Evolutionary conservation across 352 stramenopile genomes (phyloP).

Genomic region (Phytophthora podocarpi): DNA sequence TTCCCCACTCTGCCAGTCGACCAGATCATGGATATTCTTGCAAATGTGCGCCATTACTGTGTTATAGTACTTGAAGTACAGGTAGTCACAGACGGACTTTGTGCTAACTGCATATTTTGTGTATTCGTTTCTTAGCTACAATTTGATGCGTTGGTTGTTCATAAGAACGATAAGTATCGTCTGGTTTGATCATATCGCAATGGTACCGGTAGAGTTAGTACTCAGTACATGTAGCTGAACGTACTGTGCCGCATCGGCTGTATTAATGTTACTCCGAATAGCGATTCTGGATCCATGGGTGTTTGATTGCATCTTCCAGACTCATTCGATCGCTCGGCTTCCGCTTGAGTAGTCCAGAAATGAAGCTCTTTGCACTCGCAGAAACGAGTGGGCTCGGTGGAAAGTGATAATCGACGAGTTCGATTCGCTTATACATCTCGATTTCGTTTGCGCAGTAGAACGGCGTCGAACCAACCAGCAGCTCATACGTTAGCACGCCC

Average conservation of each 20-base stretch:
- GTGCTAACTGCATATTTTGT: slow-evolving; percentile 2
- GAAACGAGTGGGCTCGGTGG: slow-evolving; percentile 54
- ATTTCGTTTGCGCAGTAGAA: slow-evolving; percentile 83
- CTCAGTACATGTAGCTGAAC: background rate
- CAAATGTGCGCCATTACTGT: slow-evolving; percentile 44
- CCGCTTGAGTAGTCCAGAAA: slow-evolving; percentile 56
- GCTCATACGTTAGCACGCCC: slow-evolving; percentile 83
- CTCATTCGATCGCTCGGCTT: slow-evolving; percentile 67
- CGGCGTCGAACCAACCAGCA: slow-evolving; percentile 77
- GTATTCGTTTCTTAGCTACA: slow-evolving; percentile 47
- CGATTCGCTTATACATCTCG: slow-evolving; percentile 85
- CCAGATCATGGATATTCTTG: slow-evolving; percentile 59
- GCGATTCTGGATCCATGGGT: slow-evolving; percentile 66
- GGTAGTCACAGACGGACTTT: background rate
- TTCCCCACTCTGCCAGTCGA: slow-evolving; percentile 54
- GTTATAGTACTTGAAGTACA: background rate
- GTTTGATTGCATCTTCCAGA: slow-evolving; percentile 52
- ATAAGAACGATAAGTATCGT: slow-evolving; percentile 58
- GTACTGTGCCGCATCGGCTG: slow-evolving; percentile 1
- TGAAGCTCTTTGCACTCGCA: slow-evolving; percentile 65
- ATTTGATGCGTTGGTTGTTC: slow-evolving; percentile 70
- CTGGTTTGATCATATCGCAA: slow-evolving; percentile 38
- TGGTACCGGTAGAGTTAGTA: background rate
- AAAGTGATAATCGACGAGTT: slow-evolving; percentile 64
- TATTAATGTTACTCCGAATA: slow-evolving; percentile 29